These are phyloP conservation scores for Prunus dulcis DNA, from an alignment of 306 rosid species.

Conservation along the genomic window DNA sequence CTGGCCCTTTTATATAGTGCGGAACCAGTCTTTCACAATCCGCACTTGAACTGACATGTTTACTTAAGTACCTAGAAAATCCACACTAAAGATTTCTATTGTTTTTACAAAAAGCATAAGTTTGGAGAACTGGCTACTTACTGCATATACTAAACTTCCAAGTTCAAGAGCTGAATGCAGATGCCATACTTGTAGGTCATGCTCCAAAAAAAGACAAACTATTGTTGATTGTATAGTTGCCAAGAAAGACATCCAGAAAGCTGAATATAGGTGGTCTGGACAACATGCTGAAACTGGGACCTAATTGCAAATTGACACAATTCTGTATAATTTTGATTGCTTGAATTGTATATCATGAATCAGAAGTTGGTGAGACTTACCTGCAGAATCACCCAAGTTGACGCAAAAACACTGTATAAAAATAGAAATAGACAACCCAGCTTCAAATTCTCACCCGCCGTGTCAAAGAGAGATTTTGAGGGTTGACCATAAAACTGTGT, in stretches of 20 bases:
- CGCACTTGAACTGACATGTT: neutral
- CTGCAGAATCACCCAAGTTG: slow-evolving; percentile 66
- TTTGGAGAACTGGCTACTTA: slow-evolving; percentile 26
- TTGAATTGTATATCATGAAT: neutral
- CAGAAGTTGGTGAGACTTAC: slow-evolving; percentile 25
- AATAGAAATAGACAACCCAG: slow-evolving; percentile 53
- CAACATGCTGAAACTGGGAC: slow-evolving; percentile 58
- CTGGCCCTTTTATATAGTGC: too few species aligned
- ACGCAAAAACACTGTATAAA: slow-evolving; percentile 42
- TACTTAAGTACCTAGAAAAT: neutral
- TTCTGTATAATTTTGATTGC: neutral
- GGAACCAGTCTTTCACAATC: too few species aligned
- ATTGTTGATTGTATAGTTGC: slow-evolving; percentile 42
- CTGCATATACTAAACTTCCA: slow-evolving; percentile 60
- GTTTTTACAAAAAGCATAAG: neutral
- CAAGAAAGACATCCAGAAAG: slow-evolving; percentile 63
- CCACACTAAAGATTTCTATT: neutral
- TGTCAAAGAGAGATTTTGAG: slow-evolving; percentile 23
- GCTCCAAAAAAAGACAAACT: slow-evolving; percentile 40
- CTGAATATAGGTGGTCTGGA: slow-evolving; percentile 55
- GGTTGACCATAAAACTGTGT: slow-evolving; percentile 10
- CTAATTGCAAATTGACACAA: slow-evolving; percentile 23
- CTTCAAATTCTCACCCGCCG: slow-evolving; percentile 36
- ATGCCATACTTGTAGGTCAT: slow-evolving; percentile 40
- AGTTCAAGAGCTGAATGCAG: slow-evolving; percentile 42